Conservation (phyloP, 305 asterid species). For the Stenogyne calaminthoides region DNA sequence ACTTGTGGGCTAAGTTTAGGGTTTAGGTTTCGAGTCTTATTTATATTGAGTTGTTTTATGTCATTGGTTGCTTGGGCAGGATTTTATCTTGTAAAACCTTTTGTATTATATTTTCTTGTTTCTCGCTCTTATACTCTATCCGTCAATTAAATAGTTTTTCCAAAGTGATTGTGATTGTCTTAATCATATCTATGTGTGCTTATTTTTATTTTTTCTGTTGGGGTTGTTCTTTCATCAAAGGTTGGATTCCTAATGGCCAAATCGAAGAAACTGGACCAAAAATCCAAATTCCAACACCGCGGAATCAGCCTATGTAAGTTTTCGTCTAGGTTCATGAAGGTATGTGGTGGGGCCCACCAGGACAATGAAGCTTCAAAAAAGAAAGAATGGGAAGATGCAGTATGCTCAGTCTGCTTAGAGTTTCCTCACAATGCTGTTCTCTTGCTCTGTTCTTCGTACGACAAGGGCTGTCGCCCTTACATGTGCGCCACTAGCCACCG, state of each 20-base stretch:
- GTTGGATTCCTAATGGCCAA: slow-evolving; percentile 51
- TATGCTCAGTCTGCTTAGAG: slow-evolving; percentile 82
- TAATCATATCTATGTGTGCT: neutral
- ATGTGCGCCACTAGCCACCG: slow-evolving; percentile 80
- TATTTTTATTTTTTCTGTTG: slow-evolving; percentile 12
- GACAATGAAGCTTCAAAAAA: slow-evolving; percentile 49
- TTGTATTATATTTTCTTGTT: no score
- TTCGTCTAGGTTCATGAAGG: slow-evolving; percentile 45
- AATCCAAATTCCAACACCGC: slow-evolving; percentile 33
- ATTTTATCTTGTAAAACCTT: no score
- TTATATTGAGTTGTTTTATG: no score
- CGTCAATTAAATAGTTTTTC: neutral
- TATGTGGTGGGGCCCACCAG: slow-evolving; percentile 35
- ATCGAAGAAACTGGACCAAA: slow-evolving; percentile 48
- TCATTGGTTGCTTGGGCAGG: no score
- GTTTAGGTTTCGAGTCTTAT: no score
- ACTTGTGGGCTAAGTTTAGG: no score
- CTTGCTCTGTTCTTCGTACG: slow-evolving; percentile 74
- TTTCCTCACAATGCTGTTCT: slow-evolving; percentile 85
- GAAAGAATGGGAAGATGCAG: slow-evolving; percentile 70
- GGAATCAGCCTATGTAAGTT: slow-evolving; percentile 37
- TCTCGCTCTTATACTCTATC: no score
- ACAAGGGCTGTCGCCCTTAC: slow-evolving; percentile 83
- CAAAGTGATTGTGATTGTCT: neutral
- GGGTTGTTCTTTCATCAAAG: slow-evolving; percentile 20